Evolutionary conservation across 345 rosid species (phyloP).

Genomic region (Toxicodendron radicans): DNA sequence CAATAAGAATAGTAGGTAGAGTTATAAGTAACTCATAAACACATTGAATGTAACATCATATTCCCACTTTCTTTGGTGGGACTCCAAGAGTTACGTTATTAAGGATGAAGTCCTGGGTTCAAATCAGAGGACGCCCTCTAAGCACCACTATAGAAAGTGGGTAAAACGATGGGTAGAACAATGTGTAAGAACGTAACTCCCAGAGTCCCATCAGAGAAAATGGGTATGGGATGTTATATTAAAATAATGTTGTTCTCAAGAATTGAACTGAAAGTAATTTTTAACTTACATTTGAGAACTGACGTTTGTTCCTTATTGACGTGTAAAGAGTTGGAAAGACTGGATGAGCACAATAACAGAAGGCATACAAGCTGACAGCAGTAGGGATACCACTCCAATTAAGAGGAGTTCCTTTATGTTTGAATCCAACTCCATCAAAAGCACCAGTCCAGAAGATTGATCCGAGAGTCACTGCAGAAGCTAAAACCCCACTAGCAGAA

Average conservation of each 20-base stretch:
- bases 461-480: constrained; percentile 66
- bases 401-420: constrained; percentile 41
- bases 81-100: no score
- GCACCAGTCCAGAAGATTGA: constrained; percentile 77
- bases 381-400: constrained; percentile 62
- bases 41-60: no score
- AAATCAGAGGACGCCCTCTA: no score
- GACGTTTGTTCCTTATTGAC: constrained; percentile 76
- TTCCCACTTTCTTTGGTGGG: no score
- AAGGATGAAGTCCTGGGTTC: no score
- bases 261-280: no score
- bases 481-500: constrained; percentile 86
- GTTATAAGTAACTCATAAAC: neutral
- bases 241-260: no score
- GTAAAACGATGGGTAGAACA: no score
- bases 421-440: constrained; percentile 71
- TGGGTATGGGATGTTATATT: no score
- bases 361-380: constrained; percentile 81
- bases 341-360: constrained; percentile 91
- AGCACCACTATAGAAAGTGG: no score
- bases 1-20: neutral
- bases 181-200: no score
- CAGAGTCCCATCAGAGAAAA: no score
- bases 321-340: constrained; percentile 84
- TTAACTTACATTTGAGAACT: constrained; percentile 71